A percentile compares a stretch with the other conserved stretches of the same genome.
Evolutionary conservation across 169 alveolate genomes (phyloP).

Genomic region (Plasmodium sp.): DNA sequence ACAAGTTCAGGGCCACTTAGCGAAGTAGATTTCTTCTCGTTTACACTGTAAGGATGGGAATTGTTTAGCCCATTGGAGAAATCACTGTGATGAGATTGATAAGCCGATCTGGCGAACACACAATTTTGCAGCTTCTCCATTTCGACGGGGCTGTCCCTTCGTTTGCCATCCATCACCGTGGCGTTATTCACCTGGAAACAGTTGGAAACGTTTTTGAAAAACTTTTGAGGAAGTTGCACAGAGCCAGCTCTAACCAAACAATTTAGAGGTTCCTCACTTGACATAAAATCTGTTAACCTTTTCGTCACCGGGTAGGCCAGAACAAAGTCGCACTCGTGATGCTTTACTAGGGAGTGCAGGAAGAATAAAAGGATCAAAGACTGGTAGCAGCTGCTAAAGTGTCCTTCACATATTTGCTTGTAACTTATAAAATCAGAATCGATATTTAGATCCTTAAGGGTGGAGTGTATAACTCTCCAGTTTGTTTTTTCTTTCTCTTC

Average conservation of each 20-base stretch:
- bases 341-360: constrained; percentile 64
- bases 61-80: neutral
- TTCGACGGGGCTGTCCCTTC: neutral
- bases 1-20: neutral
- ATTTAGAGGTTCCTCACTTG: constrained; percentile 77
- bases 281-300: constrained; percentile 71
- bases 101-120: neutral
- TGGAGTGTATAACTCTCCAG: constrained; percentile 72
- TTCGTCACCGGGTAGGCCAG: constrained; percentile 69
- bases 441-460: constrained; percentile 38
- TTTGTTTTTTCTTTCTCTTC: constrained; percentile 23
- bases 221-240: constrained; percentile 38
- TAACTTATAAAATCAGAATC: constrained; percentile 54
- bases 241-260: constrained; percentile 75
- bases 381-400: constrained; percentile 71
- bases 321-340: constrained; percentile 79
- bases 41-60: neutral
- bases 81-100: neutral
- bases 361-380: constrained; percentile 74
- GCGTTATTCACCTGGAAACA: neutral
- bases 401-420: neutral
- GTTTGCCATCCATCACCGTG: neutral
- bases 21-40: neutral
- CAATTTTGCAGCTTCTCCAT: neutral
- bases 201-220: constrained; percentile 20